phyloP scores from a whole-genome alignment of 2,329 filamentous ascomycete species.

The Parafenestella ontariensis region DNA sequence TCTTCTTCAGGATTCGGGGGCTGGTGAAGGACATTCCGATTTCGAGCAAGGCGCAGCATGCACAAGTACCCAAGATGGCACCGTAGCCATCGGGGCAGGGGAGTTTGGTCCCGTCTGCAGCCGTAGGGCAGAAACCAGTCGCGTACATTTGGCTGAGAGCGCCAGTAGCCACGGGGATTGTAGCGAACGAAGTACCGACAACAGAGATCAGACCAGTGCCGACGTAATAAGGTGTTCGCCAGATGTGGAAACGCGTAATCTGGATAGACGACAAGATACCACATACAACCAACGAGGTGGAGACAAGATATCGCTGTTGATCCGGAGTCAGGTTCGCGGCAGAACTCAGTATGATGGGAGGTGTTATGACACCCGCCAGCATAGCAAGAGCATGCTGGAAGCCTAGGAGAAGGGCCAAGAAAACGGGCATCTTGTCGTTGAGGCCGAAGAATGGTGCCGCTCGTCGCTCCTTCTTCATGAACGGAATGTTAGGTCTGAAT shows the following conservation, averaged over 20 bases:
- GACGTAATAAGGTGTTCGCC: slow-evolving; percentile 68
- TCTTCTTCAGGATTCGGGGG: slow-evolving; percentile 69
- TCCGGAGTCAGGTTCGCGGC: slow-evolving; percentile 68
- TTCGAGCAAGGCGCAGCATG: slow-evolving; percentile 64
- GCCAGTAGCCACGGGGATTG: slow-evolving; percentile 75
- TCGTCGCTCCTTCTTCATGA: slow-evolving; percentile 69
- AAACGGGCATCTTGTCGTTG: slow-evolving; percentile 76
- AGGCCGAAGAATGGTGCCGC: slow-evolving; percentile 85
- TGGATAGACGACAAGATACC: slow-evolving; percentile 77
- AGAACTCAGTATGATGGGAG: slow-evolving; percentile 73
- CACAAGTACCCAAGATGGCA: slow-evolving; percentile 71
- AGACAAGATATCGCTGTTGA: slow-evolving; percentile 78
- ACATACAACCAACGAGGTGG: slow-evolving; percentile 78
- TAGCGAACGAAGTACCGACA: slow-evolving; percentile 78
- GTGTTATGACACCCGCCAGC: slow-evolving; percentile 73
- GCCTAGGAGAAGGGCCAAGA: slow-evolving; percentile 76
- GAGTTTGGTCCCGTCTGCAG: slow-evolving; percentile 68
- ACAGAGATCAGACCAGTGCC: slow-evolving; percentile 81
- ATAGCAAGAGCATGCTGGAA: slow-evolving; percentile 82
- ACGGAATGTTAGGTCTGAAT: slow-evolving; percentile 82
- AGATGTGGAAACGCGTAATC: slow-evolving; percentile 76
- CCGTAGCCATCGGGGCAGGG: slow-evolving; percentile 81
- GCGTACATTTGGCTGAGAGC: slow-evolving; percentile 79
- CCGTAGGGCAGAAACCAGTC: slow-evolving; percentile 70
- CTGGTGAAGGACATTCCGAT: slow-evolving; percentile 77